Percentiles rank a stretch among this genome's conserved stretches.
Conservation (phyloP, 176 grass and related monocot genomes). For the Oryza meyeriana region DNA sequence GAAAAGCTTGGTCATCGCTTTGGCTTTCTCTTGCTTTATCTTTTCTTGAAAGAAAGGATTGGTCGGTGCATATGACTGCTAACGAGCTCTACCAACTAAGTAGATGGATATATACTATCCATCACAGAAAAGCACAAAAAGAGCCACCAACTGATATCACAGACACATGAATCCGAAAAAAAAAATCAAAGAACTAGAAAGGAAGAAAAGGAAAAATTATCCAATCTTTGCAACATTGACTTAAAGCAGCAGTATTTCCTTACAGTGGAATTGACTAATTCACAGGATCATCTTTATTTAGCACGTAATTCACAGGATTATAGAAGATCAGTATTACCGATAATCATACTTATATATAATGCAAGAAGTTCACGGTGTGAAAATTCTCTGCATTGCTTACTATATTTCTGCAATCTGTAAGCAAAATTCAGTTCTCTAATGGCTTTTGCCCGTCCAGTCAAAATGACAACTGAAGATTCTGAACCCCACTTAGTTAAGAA, state of each 20-base stretch:
- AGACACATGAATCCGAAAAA: conserved; percentile 6
- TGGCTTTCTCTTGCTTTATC: conserved; percentile 53
- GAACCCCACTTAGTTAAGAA: conserved; percentile 1
- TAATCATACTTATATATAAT: not conserved
- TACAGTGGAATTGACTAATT: not conserved
- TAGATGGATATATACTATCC: conserved; percentile 41
- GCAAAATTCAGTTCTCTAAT: not conserved
- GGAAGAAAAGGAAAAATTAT: not conserved
- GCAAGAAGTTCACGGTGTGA: not conserved
- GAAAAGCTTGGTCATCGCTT: conserved; percentile 43
- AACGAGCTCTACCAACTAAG: conserved; percentile 41
- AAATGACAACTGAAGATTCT: conserved; percentile 12
- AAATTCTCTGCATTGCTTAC: not conserved
- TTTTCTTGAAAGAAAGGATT: conserved; percentile 60
- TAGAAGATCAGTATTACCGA: not conserved
- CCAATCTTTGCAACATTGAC: conserved; percentile 18
- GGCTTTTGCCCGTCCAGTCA: not conserved
- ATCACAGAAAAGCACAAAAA: conserved; percentile 61
- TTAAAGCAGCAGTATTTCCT: not conserved
- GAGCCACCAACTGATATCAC: conserved; percentile 36
- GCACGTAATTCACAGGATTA: not conserved
- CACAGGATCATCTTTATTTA: not conserved
- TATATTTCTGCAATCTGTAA: conserved; percentile 1
- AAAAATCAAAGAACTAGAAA: not conserved
- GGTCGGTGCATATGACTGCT: conserved; percentile 28